Evolutionary conservation across 805 yeast genomes (phyloP).

Genomic region (Candida xiaguanensis): DNA sequence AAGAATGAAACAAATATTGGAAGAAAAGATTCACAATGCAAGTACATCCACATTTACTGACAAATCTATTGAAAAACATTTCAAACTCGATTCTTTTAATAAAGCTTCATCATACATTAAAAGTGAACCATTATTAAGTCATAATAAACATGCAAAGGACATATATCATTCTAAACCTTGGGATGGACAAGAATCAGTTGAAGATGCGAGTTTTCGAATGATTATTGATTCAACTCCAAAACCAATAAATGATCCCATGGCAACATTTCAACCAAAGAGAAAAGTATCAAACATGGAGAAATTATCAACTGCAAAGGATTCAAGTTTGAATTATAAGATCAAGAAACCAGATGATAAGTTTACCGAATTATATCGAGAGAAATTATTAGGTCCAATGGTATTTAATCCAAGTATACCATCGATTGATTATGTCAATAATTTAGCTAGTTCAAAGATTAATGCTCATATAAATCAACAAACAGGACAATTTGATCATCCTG

Average conservation of each 20-base stretch:
- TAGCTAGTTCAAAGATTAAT: constrained; percentile 75
- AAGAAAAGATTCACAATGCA: constrained; percentile 19
- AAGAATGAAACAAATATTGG: constrained; percentile 32
- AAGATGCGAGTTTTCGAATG: constrained; percentile 29
- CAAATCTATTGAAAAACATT: constrained; percentile 10
- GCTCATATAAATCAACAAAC: constrained; percentile 57
- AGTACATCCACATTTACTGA: constrained; percentile 9
- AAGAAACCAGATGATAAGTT: constrained; percentile 45
- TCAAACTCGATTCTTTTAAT: neutral
- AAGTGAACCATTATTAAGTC: constrained; percentile 26
- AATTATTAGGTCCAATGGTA: constrained; percentile 56
- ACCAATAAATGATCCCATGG: constrained; percentile 10
- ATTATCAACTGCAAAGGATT: constrained; percentile 59
- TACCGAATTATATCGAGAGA: constrained; percentile 58
- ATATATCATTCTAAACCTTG: constrained; percentile 27
- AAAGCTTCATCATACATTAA: constrained; percentile 18
- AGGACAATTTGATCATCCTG: constrained; percentile 64
- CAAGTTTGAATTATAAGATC: constrained; percentile 59
- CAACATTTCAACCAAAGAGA: constrained; percentile 16
- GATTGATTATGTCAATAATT: constrained; percentile 52
- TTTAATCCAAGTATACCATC: constrained; percentile 40
- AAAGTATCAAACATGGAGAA: constrained; percentile 21
- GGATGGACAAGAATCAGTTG: constrained; percentile 26
- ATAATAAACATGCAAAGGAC: constrained; percentile 28
- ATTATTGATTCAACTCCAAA: constrained; percentile 27